These are phyloP conservation scores for Sarocladium strictum DNA, from an alignment of 2,329 filamentous ascomycete species.

Conservation along the genomic window DNA sequence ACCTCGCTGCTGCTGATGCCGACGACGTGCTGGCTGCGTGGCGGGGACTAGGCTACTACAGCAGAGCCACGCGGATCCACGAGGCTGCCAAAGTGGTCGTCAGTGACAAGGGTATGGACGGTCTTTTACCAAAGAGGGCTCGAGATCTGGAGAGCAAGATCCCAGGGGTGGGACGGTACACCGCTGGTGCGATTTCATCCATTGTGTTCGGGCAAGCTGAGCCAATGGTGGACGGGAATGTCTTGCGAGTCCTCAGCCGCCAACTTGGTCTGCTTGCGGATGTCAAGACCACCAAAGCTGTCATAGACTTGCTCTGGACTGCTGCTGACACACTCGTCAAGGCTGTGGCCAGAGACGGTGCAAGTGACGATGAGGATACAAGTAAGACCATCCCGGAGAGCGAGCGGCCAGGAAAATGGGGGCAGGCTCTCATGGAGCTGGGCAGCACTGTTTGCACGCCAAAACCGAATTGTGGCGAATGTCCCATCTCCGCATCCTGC, in stretches of 20 bases:
- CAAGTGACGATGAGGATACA: slow-evolving; percentile 13
- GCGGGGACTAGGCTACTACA: slow-evolving; percentile 60
- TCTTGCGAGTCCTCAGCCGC: slow-evolving; percentile 53
- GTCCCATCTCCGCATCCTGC: slow-evolving; percentile 46
- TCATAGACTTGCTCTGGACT: slow-evolving; percentile 51
- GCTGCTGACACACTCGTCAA: slow-evolving; percentile 51
- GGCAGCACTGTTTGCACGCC: slow-evolving; percentile 58
- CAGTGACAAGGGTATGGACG: slow-evolving; percentile 31
- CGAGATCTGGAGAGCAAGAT: slow-evolving; percentile 43
- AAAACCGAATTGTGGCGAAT: slow-evolving; percentile 48
- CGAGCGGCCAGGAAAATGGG: slow-evolving; percentile 53
- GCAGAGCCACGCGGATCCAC: slow-evolving; percentile 55
- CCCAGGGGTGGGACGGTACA: slow-evolving; percentile 57
- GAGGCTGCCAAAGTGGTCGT: slow-evolving; percentile 48
- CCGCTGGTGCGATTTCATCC: slow-evolving; percentile 55
- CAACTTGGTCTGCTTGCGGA: slow-evolving; percentile 53
- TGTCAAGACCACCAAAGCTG: slow-evolving; percentile 47
- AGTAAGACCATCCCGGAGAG: slow-evolving; percentile 25
- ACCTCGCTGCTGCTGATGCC: slow-evolving; percentile 44
- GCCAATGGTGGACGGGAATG: slow-evolving; percentile 60
- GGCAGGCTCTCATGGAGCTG: slow-evolving; percentile 60
- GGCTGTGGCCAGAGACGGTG: slow-evolving; percentile 31
- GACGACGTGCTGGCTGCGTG: slow-evolving; percentile 54
- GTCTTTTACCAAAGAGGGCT: slow-evolving; percentile 42
- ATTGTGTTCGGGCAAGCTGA: slow-evolving; percentile 56